phyloP scores from a whole-genome alignment of 352 stramenopile genomes.

The Globisporangium yorkense region DNA sequence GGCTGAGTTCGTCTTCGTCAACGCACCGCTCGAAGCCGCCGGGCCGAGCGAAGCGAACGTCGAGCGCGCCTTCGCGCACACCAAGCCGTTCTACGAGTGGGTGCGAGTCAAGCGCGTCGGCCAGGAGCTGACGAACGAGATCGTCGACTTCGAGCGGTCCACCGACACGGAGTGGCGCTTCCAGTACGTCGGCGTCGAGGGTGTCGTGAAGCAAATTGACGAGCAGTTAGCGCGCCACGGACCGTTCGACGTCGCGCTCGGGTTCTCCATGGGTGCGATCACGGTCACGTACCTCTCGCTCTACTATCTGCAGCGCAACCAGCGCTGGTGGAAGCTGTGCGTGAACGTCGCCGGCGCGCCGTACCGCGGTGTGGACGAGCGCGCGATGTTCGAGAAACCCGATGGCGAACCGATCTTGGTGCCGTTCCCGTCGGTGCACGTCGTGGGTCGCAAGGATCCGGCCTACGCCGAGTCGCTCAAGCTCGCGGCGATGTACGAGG shows the following conservation, averaged over 20 bases:
- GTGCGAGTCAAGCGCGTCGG: conserved; percentile 21
- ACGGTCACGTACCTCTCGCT: conserved; percentile 61
- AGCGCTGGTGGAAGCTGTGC: conserved; percentile 46
- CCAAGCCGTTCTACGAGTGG: conserved; percentile 78
- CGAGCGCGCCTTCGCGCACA: conserved; percentile 43
- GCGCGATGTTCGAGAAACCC: conserved; percentile 34
- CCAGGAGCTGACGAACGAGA: conserved; percentile 11
- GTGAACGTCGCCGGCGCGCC: conserved; percentile 41
- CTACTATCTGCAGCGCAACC: conserved; percentile 36
- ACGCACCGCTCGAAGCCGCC: conserved; percentile 45
- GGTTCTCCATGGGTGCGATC: conserved; percentile 73
- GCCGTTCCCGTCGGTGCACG: conserved; percentile 46
- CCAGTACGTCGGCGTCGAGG: conserved; percentile 25
- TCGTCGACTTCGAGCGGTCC: not conserved
- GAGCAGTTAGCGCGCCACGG: conserved; percentile 49
- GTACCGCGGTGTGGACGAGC: conserved; percentile 27
- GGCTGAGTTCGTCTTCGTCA: conserved; percentile 68
- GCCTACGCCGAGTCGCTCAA: conserved; percentile 20
- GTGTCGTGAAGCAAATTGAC: conserved; percentile 48
- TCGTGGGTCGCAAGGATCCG: conserved; percentile 33
- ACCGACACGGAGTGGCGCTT: conserved; percentile 13
- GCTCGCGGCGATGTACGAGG: conserved; percentile 28
- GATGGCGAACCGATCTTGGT: conserved; percentile 30
- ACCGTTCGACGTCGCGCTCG: conserved; percentile 68
- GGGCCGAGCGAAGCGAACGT: conserved; percentile 56